phyloP scores from a whole-genome alignment of 306 rosid genomes.

The Dalbergia cultrata region DNA sequence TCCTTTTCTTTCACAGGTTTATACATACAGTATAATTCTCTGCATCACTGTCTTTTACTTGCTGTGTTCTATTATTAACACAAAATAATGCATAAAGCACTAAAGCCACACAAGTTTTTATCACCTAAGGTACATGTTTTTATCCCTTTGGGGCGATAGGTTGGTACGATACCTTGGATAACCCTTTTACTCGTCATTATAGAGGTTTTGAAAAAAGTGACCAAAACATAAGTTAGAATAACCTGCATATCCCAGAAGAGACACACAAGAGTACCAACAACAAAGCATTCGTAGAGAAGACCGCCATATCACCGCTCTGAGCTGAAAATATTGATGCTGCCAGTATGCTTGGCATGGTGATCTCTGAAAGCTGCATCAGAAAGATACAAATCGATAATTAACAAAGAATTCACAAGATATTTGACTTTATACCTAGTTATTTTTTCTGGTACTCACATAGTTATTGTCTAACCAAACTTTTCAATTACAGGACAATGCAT shows the following conservation, averaged over 20 bases:
- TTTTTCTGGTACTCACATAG: too few species aligned
- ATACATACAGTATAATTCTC: too few species aligned
- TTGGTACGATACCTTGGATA: conserved; percentile 20
- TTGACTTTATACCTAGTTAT: too few species aligned
- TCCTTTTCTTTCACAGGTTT: too few species aligned
- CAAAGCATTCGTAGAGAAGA: conserved; percentile 62
- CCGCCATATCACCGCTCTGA: conserved; percentile 60
- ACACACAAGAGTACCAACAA: conserved; percentile 64
- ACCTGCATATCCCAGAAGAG: conserved; percentile 85
- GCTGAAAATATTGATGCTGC: conserved; percentile 82
- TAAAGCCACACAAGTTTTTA: conserved; percentile 3
- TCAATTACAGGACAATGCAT: too few species aligned
- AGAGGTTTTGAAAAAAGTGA: conserved; percentile 13
- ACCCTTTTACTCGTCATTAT: not conserved
- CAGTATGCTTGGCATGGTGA: conserved; percentile 74
- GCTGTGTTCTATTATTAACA: not conserved
- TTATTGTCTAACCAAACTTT: too few species aligned
- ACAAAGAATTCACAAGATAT: not conserved
- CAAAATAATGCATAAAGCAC: not conserved
- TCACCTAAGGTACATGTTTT: not conserved
- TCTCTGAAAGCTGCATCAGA: conserved; percentile 73
- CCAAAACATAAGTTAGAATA: conserved; percentile 15
- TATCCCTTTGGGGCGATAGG: not conserved
- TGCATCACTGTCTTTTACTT: too few species aligned
- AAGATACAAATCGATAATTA: conserved; percentile 25